A percentile compares a stretch with the other conserved stretches of the same genome.
phyloP scores from a whole-genome alignment of 371 early-diverging fungal species.

The Mucor mucedo region DNA sequence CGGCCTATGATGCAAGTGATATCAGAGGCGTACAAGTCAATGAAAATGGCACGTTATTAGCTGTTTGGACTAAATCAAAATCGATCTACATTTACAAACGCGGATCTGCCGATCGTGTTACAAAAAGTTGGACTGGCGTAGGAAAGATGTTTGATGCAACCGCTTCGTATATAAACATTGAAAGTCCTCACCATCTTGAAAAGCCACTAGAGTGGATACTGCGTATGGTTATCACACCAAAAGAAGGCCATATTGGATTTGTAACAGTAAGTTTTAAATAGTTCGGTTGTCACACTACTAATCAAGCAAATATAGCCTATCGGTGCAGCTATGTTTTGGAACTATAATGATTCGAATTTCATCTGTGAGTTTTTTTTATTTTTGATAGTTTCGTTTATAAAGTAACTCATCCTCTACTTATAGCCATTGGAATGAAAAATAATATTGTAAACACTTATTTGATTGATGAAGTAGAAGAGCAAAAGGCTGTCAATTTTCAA shows the following conservation, averaged over 20 bases:
- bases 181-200: conserved; percentile 23
- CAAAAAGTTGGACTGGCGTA: not conserved
- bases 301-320: not conserved
- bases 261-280: conserved; percentile 16
- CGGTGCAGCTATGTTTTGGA: conserved; percentile 28
- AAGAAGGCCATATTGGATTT: conserved; percentile 21
- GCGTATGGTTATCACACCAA: conserved; percentile 32
- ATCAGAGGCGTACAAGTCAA: conserved; percentile 39
- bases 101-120: conserved; percentile 23
- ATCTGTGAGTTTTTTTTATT: conserved; percentile 27
- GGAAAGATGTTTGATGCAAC: conserved; percentile 1
- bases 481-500: conserved; percentile 25
- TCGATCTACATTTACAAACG: conserved; percentile 40
- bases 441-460: conserved; percentile 32
- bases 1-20: conserved; percentile 19
- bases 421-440: conserved; percentile 39
- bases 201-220: conserved; percentile 26
- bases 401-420: not conserved
- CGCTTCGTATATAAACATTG: not conserved
- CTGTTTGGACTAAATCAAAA: conserved; percentile 48
- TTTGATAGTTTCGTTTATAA: not conserved
- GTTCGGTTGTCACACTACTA: not conserved
- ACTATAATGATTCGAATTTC: conserved; percentile 12
- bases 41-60: conserved; percentile 37
- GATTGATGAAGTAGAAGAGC: conserved; percentile 31